Conservation (phyloP, 169 alveolate species). For the Cryptosporidium felis region DNA sequence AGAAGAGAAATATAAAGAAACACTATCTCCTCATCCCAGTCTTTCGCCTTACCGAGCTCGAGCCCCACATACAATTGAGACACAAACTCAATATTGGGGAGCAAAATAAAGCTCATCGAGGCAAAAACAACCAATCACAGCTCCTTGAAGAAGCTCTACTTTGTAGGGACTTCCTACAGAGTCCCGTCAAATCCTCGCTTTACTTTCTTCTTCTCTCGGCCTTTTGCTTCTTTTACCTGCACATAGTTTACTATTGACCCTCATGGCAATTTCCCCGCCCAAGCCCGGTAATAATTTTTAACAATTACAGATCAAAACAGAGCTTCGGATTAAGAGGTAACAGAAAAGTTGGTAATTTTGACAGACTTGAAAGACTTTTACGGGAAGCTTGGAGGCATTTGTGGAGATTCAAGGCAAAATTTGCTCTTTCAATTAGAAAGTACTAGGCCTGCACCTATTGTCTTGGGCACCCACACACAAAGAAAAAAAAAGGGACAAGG, state of each 20-base stretch:
- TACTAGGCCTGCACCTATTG: too few relatives aligned
- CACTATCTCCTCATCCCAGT: constrained; percentile 9
- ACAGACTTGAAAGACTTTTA: too few relatives aligned
- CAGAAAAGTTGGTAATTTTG: too few relatives aligned
- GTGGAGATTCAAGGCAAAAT: too few relatives aligned
- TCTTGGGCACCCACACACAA: too few relatives aligned
- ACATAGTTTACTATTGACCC: constrained; percentile 12
- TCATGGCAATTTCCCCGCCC: not conserved
- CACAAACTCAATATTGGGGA: constrained; percentile 29
- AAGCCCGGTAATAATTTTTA: not conserved
- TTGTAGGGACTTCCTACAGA: not conserved
- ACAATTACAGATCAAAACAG: constrained; percentile 19
- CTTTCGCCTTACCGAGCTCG: constrained; percentile 1
- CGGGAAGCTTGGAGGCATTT: too few relatives aligned
- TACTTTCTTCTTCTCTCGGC: not conserved
- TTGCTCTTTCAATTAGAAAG: too few relatives aligned
- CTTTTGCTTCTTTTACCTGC: not conserved
- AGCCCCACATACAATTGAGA: constrained; percentile 33
- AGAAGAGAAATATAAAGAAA: constrained; percentile 10
- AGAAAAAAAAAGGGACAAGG: too few relatives aligned
- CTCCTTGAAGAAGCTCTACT: not conserved
- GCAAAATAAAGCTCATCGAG: constrained; percentile 2
- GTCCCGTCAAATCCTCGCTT: not conserved
- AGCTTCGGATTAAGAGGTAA: too few relatives aligned
- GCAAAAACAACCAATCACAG: not conserved